Evolutionary conservation across 768 basidiomycete species (phyloP).

Genomic region (Mycena floridula): DNA sequence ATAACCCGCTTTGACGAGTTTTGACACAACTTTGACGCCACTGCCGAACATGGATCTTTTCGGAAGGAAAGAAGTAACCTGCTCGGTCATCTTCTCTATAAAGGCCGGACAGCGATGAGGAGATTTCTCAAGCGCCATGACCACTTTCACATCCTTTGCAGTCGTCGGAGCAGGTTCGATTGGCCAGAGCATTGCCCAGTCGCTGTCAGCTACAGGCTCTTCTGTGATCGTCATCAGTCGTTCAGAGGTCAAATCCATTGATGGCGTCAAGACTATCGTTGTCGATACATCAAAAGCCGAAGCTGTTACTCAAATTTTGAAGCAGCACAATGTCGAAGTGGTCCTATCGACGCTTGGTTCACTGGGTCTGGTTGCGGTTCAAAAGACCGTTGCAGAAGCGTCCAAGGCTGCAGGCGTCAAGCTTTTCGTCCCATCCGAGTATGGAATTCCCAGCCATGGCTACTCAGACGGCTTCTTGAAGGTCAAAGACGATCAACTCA

Average conservation of each 20-base stretch:
- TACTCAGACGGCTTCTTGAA: background rate
- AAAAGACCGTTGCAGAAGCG: constrained; percentile 11
- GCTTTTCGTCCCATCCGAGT: constrained; percentile 25
- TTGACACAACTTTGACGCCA: too few relatives aligned
- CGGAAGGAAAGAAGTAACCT: too few relatives aligned
- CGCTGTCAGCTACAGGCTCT: background rate
- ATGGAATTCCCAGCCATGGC: constrained; percentile 13
- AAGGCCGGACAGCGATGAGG: too few relatives aligned
- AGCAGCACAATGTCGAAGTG: background rate
- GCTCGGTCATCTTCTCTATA: too few relatives aligned
- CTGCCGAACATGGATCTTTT: too few relatives aligned
- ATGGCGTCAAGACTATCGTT: background rate
- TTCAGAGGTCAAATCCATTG: background rate
- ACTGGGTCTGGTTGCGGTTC: background rate
- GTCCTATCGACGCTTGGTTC: background rate
- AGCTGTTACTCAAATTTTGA: background rate
- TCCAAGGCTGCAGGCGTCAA: constrained; percentile 19
- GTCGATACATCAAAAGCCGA: background rate
- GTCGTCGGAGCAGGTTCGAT: background rate
- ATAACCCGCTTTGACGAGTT: too few relatives aligned
- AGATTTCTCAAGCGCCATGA: too few relatives aligned
- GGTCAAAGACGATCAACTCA: background rate
- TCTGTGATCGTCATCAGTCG: background rate
- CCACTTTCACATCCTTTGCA: background rate
- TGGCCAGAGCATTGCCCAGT: background rate